These are phyloP conservation scores for Echinochloa phyllopogon DNA, from an alignment of 176 grass and related monocot genomes.

Conservation along the genomic window DNA sequence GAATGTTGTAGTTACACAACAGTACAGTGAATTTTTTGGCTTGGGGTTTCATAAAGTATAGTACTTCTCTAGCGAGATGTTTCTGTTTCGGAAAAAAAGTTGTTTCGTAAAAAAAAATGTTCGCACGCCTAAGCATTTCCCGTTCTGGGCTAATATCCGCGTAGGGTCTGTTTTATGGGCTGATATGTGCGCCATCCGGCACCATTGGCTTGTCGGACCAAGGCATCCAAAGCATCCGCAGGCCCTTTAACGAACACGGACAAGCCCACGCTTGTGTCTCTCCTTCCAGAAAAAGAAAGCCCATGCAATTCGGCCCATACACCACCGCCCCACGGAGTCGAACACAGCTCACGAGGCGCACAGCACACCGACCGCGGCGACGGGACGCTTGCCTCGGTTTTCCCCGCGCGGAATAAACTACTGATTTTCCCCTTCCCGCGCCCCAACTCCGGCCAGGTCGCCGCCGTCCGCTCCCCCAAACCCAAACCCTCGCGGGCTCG, in stretches of 20 bases:
- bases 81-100: not conserved
- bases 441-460: constrained; percentile 16
- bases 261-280: too few species aligned
- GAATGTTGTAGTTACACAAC: not conserved
- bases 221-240: not conserved
- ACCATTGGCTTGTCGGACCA: not conserved
- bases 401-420: constrained; percentile 31
- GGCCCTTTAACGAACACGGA: too few species aligned
- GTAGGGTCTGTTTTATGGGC: not conserved
- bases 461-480: not conserved
- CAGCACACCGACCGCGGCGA: too few species aligned
- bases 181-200: too few species aligned
- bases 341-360: not conserved
- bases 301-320: too few species aligned
- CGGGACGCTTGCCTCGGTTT: not conserved
- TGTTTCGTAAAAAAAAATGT: not conserved
- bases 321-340: not conserved
- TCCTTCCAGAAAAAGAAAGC: too few species aligned
- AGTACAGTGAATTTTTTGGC: not conserved
- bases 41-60: too few species aligned
- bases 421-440: constrained; percentile 41
- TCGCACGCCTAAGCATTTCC: not conserved
- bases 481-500: not conserved
- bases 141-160: too few species aligned
- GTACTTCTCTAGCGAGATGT: too few species aligned